A percentile compares a stretch with the other conserved stretches of the same genome.
Conservation (phyloP, 805 yeast genomes). For the Zygosaccharomyces bisporus region DNA sequence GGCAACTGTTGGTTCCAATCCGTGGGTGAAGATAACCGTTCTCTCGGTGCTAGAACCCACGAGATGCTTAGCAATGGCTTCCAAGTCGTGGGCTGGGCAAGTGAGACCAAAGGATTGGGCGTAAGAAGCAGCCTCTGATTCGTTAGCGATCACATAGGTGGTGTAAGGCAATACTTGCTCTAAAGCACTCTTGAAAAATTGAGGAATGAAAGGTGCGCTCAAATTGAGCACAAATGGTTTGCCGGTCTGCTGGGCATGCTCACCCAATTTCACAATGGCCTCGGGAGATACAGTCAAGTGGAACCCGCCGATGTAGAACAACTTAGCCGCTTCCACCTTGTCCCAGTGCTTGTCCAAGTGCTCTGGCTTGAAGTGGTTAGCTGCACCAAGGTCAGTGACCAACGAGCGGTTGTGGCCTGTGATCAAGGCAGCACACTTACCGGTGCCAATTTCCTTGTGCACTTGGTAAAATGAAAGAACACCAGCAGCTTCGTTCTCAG, state of each 20-base stretch:
- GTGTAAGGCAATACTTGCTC: conserved; percentile 79
- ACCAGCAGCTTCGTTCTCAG: conserved; percentile 87
- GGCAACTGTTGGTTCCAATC: conserved; percentile 83
- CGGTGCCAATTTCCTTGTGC: conserved; percentile 75
- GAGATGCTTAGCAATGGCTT: conserved; percentile 74
- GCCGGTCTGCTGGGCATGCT: conserved; percentile 82
- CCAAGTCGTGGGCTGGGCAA: conserved; percentile 50
- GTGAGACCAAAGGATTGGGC: conserved; percentile 77
- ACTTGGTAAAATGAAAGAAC: conserved; percentile 81
- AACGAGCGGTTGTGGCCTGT: conserved; percentile 85
- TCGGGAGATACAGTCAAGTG: conserved; percentile 97
- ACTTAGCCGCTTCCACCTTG: conserved; percentile 72
- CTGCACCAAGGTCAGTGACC: conserved; percentile 96
- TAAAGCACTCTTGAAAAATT: conserved; percentile 89
- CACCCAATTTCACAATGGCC: conserved; percentile 83
- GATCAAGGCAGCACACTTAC: conserved; percentile 96
- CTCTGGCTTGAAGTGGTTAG: conserved; percentile 88
- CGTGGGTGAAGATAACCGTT: conserved; percentile 93
- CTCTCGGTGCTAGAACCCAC: conserved; percentile 63
- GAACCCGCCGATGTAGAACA: conserved; percentile 96
- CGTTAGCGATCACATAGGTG: conserved; percentile 91
- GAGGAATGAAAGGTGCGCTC: conserved; percentile 95
- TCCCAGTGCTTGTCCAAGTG: conserved; percentile 89
- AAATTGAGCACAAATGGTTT: conserved; percentile 80
- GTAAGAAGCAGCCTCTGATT: conserved; percentile 92